These are phyloP conservation scores for Tuber melanosporum DNA, from an alignment of 495 filamentous ascomycete genomes.

Conservation along the genomic window DNA sequence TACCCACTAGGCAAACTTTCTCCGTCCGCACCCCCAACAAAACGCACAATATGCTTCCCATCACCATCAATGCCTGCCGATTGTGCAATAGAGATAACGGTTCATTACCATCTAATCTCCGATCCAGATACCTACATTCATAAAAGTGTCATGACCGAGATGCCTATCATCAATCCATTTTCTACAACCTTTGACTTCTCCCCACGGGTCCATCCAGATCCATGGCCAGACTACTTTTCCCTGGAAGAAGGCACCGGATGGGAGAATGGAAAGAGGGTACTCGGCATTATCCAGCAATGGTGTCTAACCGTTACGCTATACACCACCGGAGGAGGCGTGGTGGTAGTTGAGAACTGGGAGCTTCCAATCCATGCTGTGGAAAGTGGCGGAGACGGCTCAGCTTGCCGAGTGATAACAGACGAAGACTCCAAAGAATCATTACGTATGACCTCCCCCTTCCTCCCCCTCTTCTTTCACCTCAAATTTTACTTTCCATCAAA, in stretches of 20 bases:
- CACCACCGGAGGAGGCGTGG: conserved; percentile 54
- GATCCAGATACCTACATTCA: conserved; percentile 79
- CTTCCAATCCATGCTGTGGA: conserved; percentile 22
- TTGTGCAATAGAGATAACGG: conserved; percentile 64
- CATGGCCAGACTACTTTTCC: conserved; percentile 82
- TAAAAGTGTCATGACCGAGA: conserved; percentile 57
- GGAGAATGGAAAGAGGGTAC: conserved; percentile 43
- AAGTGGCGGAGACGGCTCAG: conserved; percentile 38
- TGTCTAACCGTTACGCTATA: conserved; percentile 61
- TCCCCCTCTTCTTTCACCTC: neutral
- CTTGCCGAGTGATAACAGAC: conserved; percentile 48
- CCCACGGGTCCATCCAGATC: conserved; percentile 65
- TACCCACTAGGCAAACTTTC: conserved; percentile 50
- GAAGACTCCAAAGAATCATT: conserved; percentile 37
- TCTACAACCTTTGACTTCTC: conserved; percentile 80
- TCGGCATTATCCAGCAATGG: conserved; percentile 76
- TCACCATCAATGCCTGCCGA: conserved; percentile 52
- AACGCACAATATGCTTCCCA: conserved; percentile 50
- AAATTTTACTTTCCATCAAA: neutral
- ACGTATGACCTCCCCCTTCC: neutral
- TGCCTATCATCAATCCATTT: conserved; percentile 74
- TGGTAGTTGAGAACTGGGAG: conserved; percentile 60
- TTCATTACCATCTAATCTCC: conserved; percentile 68
- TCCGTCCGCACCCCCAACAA: conserved; percentile 41
- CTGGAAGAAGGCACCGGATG: conserved; percentile 45